Base-by-base conservation (phyloP, 176 grass and related monocot species). In the Rhynchospora pubera region DNA sequence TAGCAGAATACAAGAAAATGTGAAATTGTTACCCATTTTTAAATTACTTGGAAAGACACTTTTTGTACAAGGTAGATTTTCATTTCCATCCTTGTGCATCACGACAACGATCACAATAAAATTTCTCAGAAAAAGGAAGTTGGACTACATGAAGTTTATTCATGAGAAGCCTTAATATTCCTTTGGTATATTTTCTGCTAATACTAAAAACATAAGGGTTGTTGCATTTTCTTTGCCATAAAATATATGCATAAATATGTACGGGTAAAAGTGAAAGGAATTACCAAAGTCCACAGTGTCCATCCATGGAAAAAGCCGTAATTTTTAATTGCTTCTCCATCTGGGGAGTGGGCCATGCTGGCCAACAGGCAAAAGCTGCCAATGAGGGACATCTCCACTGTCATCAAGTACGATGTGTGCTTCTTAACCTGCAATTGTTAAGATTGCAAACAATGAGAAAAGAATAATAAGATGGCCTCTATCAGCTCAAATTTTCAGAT, bases 401-500 rank as follows among this genome's bases (percentile, higher is more conserved):
- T 98, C 92, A 98, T 98, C 80, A 98, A 73, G 45, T 98, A 98
- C 8, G 95, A 98, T 6, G 95, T 94, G 87, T 94, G 92, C n/a
- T 93, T 98, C 87, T 94, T 94, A 81, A 98, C 95, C 95, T 97
- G 85, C n/a, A 71, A 59, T 57, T 73, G 16, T 73, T 73, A 50
- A 74, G 2, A 5, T 44, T 69, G 16, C 30, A 69, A 9, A 9
- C 43, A 69, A 19, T n/a, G 6, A 60, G 2, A 59, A 59, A 0
- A 59, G 19, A 6, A 59, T 21, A 3, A 59, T 19, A 60, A 7
- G 19, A 22, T 18, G 16, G 18, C 13, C n/a, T 22, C n/a, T n/a
- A 22, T 60, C 57, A 60, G 15, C 57, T 22, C 19, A 60, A 60
- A 1, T 18, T 60, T 19, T 60, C 57, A 21, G 15, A 60, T 15